Percentiles rank a stretch among this genome's conserved stretches.
Conservation (phyloP, 768 basidiomycete genomes). For the Russula brevipes region DNA sequence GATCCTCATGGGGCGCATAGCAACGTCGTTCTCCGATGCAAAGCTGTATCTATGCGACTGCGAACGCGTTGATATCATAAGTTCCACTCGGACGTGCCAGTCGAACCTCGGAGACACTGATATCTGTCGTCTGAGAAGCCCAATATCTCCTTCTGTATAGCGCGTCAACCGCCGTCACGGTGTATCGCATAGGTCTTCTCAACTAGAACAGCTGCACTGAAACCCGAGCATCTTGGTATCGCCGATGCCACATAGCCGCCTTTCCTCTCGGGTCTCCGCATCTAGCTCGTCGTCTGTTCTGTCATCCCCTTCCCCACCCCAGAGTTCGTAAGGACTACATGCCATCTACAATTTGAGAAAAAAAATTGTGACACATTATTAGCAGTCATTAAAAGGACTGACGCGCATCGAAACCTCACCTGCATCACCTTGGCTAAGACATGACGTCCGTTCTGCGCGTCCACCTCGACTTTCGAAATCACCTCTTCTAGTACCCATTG, state of each 20-base stretch:
- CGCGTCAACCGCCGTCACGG: too few relatives aligned
- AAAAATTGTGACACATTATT: not conserved
- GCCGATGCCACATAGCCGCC: constrained; percentile 73
- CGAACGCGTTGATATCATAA: too few relatives aligned
- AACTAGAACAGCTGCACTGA: constrained; percentile 92
- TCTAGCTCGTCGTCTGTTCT: constrained; percentile 43
- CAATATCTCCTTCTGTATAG: too few relatives aligned
- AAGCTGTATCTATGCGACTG: too few relatives aligned
- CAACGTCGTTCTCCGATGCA: too few relatives aligned
- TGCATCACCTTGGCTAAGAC: constrained; percentile 77
- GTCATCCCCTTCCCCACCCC: constrained; percentile 70
- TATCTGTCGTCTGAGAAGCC: too few relatives aligned
- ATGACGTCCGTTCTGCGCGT: constrained; percentile 56
- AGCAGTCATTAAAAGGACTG: not conserved
- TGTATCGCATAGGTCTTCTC: constrained; percentile 19
- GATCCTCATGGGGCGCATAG: too few relatives aligned
- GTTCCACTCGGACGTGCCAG: too few relatives aligned
- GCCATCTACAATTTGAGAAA: constrained; percentile 82
- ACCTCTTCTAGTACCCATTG: constrained; percentile 97
- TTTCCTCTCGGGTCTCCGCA: constrained; percentile 62
- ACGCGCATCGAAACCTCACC: constrained; percentile 40
- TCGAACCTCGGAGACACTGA: too few relatives aligned
- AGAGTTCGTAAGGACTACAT: constrained; percentile 74
- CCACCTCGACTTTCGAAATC: constrained; percentile 68
- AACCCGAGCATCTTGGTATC: constrained; percentile 75